Evolutionary conservation across 441 rosid species (phyloP).

Genomic region (Daphne laureola): DNA sequence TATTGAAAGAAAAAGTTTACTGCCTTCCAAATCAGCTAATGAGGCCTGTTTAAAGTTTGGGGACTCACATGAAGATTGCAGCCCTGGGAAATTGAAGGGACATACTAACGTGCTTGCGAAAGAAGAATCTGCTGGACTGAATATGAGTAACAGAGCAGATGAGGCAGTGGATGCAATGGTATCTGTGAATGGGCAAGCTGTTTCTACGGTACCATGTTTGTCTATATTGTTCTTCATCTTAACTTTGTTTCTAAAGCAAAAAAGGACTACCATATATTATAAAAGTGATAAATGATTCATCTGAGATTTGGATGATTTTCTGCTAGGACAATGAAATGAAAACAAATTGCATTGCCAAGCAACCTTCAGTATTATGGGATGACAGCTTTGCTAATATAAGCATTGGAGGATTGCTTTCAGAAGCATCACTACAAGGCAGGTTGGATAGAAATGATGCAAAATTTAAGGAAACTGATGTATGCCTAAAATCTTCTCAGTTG

Average conservation of each 20-base stretch:
- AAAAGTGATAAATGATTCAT: too few relatives aligned
- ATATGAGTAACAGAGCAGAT: conserved; percentile 22
- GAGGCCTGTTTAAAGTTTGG: conserved; percentile 23
- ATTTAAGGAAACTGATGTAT: conserved; percentile 27
- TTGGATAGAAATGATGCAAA: conserved; percentile 26
- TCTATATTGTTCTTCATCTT: conserved; percentile 1
- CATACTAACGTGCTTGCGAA: conserved; percentile 18
- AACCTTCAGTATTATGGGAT: conserved; percentile 46
- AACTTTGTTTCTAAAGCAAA: background rate
- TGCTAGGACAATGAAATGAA: conserved; percentile 39
- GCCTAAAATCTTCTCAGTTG: conserved; percentile 37
- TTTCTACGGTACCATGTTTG: conserved; percentile 33
- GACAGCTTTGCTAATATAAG: conserved; percentile 65
- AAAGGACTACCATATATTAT: too few relatives aligned
- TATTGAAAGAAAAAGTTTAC: conserved; percentile 20
- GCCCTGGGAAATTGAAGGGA: conserved; percentile 13
- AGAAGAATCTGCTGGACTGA: conserved; percentile 23
- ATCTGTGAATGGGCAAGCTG: conserved; percentile 21
- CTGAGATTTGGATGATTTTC: background rate
- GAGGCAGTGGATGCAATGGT: conserved; percentile 21
- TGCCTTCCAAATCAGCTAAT: conserved; percentile 28
- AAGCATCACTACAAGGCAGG: conserved; percentile 57
- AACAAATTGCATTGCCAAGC: conserved; percentile 22
- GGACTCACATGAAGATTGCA: conserved; percentile 17
- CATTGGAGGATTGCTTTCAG: conserved; percentile 78